Conservation (phyloP, 1,139 yeast species). For the Yamadazyma buinensis region DNA sequence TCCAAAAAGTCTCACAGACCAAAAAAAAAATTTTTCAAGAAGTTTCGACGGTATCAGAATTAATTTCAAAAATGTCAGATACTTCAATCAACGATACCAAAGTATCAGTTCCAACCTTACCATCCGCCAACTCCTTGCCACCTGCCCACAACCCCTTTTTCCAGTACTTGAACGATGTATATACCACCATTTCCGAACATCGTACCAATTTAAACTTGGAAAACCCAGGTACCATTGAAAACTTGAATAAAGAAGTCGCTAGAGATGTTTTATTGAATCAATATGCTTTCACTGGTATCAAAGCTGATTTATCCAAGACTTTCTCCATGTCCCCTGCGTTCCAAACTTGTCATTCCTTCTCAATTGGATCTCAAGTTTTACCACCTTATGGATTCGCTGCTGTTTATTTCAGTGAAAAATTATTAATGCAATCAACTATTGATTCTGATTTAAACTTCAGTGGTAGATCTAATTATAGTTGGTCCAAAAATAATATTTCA, state of each 20-base stretch:
- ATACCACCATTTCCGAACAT: conserved; percentile 68
- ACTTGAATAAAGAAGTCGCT: conserved; percentile 87
- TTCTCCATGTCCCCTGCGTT: conserved; percentile 90
- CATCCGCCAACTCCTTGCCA: conserved; percentile 49
- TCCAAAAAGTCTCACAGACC: no score
- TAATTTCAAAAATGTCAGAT: conserved; percentile 14
- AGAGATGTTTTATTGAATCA: conserved; percentile 90
- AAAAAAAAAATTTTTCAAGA: not conserved
- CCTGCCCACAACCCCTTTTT: conserved; percentile 76
- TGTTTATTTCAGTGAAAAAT: conserved; percentile 80
- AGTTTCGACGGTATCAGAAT: not conserved
- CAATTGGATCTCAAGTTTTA: conserved; percentile 80
- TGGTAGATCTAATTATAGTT: conserved; percentile 89
- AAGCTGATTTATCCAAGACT: conserved; percentile 94
- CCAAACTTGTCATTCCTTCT: conserved; percentile 94
- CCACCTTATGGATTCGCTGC: conserved; percentile 94
- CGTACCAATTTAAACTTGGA: conserved; percentile 76
- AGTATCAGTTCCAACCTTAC: conserved; percentile 53
- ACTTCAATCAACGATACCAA: conserved; percentile 50
- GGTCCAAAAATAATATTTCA: conserved; percentile 77
- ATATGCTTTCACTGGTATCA: conserved; percentile 90
- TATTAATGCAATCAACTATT: conserved; percentile 85
- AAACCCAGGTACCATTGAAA: conserved; percentile 95
- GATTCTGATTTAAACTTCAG: conserved; percentile 83
- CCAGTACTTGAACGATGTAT: conserved; percentile 74